phyloP scores from a whole-genome alignment of 1,139 yeast genomes.

The Debaryomyces psychrophilus region DNA sequence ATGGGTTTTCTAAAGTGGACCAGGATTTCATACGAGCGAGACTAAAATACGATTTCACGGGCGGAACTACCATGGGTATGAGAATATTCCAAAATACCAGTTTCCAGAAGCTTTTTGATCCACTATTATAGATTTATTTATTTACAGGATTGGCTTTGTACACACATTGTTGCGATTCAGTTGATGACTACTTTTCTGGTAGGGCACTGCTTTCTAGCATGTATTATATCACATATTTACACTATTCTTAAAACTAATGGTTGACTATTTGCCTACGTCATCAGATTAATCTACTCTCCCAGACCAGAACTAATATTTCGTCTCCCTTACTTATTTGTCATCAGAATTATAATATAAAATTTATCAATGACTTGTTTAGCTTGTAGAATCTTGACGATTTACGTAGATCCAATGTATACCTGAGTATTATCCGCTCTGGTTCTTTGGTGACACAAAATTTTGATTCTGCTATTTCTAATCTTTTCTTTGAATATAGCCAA shows the following conservation, averaged over 20 bases:
- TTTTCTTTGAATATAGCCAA: no score
- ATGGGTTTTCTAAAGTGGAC: conserved; percentile 17
- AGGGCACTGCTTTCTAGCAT: background rate
- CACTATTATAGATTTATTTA: conserved; percentile 11
- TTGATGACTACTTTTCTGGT: background rate
- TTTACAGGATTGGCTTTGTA: background rate
- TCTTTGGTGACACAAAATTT: no score
- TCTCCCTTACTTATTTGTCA: background rate
- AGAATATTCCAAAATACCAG: conserved; percentile 18
- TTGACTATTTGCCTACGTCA: background rate
- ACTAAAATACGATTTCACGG: conserved; percentile 13
- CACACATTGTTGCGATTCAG: conserved; percentile 3
- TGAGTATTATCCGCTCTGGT: no score
- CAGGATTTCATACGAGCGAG: conserved; percentile 17
- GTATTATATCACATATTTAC: conserved; percentile 3
- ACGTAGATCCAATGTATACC: no score
- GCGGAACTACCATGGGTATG: conserved; percentile 21
- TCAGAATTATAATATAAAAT: background rate
- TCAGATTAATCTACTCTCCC: background rate
- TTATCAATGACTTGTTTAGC: background rate
- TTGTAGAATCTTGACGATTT: no score
- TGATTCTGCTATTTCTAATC: no score
- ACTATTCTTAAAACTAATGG: background rate
- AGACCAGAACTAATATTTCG: background rate
- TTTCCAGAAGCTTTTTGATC: conserved; percentile 19